Conservation (phyloP, 2,329 filamentous ascomycete species). For the Fusarium sp. region DNA sequence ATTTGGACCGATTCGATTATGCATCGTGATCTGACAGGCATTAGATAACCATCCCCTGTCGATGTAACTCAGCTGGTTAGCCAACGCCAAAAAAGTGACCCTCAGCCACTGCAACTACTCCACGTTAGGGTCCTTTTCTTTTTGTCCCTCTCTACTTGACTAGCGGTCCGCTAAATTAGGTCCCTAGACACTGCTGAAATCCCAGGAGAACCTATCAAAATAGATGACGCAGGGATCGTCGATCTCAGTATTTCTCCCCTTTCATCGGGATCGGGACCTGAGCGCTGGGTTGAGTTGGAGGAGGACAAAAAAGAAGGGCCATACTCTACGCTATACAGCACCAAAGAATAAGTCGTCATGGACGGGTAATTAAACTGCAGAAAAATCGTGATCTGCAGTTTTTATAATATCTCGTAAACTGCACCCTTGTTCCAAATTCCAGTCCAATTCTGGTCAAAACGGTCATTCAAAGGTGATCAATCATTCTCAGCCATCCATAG, state of each 20-base stretch:
- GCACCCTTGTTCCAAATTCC: neutral
- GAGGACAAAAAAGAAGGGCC: neutral
- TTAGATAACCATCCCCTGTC: neutral
- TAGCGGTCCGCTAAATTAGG: slow-evolving; percentile 4
- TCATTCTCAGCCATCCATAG: neutral
- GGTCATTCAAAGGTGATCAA: neutral
- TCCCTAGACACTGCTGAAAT: neutral
- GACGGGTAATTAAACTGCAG: neutral
- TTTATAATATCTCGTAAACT: slow-evolving; percentile 5
- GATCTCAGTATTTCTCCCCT: neutral
- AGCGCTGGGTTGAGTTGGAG: neutral
- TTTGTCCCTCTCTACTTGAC: neutral
- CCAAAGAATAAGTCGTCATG: neutral
- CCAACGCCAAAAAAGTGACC: neutral
- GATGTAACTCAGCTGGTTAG: slow-evolving; percentile 1
- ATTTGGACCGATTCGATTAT: neutral
- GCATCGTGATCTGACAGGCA: slow-evolving; percentile 11
- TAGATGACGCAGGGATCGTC: slow-evolving; percentile 11
- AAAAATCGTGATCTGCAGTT: neutral
- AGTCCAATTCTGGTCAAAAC: neutral
- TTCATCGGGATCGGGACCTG: slow-evolving; percentile 15
- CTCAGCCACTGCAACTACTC: neutral
- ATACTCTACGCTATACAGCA: neutral
- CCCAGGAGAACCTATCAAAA: neutral
- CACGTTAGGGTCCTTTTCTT: neutral